These are phyloP conservation scores for Hypomyces rosellus DNA, from an alignment of 2,329 filamentous ascomycete genomes.

Conservation along the genomic window DNA sequence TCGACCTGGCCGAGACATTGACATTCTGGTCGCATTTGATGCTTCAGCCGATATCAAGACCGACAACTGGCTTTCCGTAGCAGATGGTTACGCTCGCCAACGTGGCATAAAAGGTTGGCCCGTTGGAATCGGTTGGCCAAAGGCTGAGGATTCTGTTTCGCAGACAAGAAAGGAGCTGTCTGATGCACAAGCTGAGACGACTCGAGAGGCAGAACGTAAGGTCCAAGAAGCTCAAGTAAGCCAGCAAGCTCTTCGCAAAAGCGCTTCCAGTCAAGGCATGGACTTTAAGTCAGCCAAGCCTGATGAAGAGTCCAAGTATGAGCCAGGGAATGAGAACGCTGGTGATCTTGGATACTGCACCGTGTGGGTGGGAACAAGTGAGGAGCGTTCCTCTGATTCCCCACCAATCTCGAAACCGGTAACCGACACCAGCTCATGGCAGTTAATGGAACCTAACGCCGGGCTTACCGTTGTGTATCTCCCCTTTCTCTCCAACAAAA, in stretches of 20 bases:
- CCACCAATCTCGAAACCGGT: slow-evolving; percentile 47
- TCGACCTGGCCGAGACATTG: slow-evolving; percentile 79
- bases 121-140: slow-evolving; percentile 88
- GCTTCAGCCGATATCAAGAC: slow-evolving; percentile 87
- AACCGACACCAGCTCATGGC: slow-evolving; percentile 59
- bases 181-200: slow-evolving; percentile 53
- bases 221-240: slow-evolving; percentile 53
- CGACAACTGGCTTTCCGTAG: slow-evolving; percentile 93
- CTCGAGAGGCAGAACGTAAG: slow-evolving; percentile 56
- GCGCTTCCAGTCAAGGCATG: slow-evolving; percentile 20
- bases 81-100: slow-evolving; percentile 86
- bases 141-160: slow-evolving; percentile 48
- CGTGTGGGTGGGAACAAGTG: slow-evolving; percentile 83
- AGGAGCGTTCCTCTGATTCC: slow-evolving; percentile 58
- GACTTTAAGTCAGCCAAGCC: slow-evolving; percentile 16
- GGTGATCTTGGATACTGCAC: slow-evolving; percentile 84
- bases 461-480: slow-evolving; percentile 89
- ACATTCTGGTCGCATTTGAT: slow-evolving; percentile 89
- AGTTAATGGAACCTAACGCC: slow-evolving; percentile 64
- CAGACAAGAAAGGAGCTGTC: slow-evolving; percentile 61
- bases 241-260: slow-evolving; percentile 28
- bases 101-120: slow-evolving; percentile 93
- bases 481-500: slow-evolving; percentile 77
- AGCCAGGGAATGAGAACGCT: slow-evolving; percentile 37
- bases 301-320: slow-evolving; percentile 31